These are phyloP conservation scores for Globisporangium viniferum DNA, from an alignment of 352 stramenopile genomes.

Conservation along the genomic window DNA sequence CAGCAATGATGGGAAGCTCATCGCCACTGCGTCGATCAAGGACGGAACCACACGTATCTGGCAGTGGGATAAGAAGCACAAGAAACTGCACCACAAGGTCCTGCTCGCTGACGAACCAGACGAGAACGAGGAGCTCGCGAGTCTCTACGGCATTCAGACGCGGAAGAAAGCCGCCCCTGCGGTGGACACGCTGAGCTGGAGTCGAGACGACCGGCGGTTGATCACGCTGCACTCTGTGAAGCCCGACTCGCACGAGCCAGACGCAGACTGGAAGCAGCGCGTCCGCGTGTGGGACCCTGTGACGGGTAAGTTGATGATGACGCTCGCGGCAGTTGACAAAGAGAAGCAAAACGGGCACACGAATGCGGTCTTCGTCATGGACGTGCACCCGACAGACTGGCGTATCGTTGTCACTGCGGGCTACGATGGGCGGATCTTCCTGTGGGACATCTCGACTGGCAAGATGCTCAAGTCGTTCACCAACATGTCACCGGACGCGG, in stretches of 20 bases:
- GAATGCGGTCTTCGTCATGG: constrained; percentile 80
- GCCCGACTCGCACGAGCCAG: constrained; percentile 37
- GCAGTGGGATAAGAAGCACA: constrained; percentile 60
- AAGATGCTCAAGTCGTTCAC: constrained; percentile 59
- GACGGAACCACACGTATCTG: constrained; percentile 85
- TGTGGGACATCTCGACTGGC: constrained; percentile 82
- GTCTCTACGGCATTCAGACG: constrained; percentile 41
- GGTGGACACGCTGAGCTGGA: constrained; percentile 69
- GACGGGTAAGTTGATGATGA: constrained; percentile 54
- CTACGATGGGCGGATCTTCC: constrained; percentile 77
- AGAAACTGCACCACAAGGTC: constrained; percentile 47
- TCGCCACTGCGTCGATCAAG: constrained; percentile 93
- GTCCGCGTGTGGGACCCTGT: constrained; percentile 64
- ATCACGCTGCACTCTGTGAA: constrained; percentile 75
- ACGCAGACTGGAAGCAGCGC: constrained; percentile 55
- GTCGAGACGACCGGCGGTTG: constrained; percentile 49
- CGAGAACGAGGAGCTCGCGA: constrained; percentile 40
- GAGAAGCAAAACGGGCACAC: constrained; percentile 64
- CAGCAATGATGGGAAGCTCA: constrained; percentile 85
- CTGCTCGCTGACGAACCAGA: constrained; percentile 44
- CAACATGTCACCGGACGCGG: constrained; percentile 54
- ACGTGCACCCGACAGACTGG: constrained; percentile 71
- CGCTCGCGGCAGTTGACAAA: constrained; percentile 49
- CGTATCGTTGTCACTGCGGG: constrained; percentile 76
- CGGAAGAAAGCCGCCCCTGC: constrained; percentile 41